phyloP scores from a whole-genome alignment of 2,329 filamentous ascomycete species.

The Celoporthe dispersa region DNA sequence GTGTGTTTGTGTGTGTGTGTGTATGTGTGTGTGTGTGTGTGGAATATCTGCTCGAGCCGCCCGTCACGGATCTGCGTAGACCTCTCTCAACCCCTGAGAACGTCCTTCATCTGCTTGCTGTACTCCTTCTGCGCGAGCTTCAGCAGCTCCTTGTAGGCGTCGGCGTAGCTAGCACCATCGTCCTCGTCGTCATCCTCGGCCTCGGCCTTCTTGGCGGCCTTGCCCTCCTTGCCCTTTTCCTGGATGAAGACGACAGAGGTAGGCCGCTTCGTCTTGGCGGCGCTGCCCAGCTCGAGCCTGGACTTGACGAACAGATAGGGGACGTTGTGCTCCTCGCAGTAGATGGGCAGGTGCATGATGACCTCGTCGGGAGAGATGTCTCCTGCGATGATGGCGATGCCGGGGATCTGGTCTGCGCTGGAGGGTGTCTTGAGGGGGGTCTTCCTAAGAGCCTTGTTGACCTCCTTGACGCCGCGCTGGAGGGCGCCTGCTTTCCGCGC shows the following conservation, averaged over 20 bases:
- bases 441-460: conserved; percentile 97
- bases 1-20: not conserved
- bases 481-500: conserved; percentile 94
- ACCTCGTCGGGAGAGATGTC: conserved; percentile 99
- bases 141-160: conserved; percentile 66
- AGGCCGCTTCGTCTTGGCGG: conserved; percentile 92
- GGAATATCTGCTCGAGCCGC: not conserved
- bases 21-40: not conserved
- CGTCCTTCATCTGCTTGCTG: conserved; percentile 53
- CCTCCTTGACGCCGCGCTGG: conserved; percentile 98
- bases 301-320: conserved; percentile 95
- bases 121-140: conserved; percentile 71
- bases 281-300: conserved; percentile 90
- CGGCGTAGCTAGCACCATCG: conserved; percentile 63
- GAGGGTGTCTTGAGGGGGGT: conserved; percentile 72
- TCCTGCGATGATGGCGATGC: conserved; percentile 88
- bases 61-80: not conserved
- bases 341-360: conserved; percentile 95
- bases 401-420: conserved; percentile 59
- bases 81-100: conserved; percentile 21
- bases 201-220: conserved; percentile 50
- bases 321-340: conserved; percentile 97
- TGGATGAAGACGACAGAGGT: conserved; percentile 94
- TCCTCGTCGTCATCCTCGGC: conserved; percentile 52
- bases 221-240: conserved; percentile 55